These are phyloP conservation scores for Cercospora janseana DNA, from an alignment of 2,329 filamentous ascomycete species.

Conservation along the genomic window DNA sequence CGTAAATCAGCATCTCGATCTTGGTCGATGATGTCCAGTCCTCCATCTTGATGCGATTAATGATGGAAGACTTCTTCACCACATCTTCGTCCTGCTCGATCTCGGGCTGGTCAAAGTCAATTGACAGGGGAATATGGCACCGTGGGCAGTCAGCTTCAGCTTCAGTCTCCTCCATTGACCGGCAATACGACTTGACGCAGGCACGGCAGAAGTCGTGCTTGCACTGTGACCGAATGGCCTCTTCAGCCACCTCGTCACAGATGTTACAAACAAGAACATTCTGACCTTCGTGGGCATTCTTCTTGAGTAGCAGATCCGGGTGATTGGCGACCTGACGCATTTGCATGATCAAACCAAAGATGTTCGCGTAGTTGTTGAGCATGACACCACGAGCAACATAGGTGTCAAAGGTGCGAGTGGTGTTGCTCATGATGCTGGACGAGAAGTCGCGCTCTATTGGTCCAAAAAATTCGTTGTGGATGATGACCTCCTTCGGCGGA, in stretches of 20 bases:
- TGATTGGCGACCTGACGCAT: slow-evolving; percentile 98
- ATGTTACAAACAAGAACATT: slow-evolving; percentile 91
- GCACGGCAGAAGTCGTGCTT: slow-evolving; percentile 88
- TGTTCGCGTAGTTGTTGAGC: slow-evolving; percentile 96
- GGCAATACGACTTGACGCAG: slow-evolving; percentile 76
- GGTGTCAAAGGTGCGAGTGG: slow-evolving; percentile 85
- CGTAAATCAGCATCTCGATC: slow-evolving; percentile 93
- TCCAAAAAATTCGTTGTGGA: slow-evolving; percentile 94
- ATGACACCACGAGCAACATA: slow-evolving; percentile 93
- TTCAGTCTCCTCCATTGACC: slow-evolving; percentile 66
- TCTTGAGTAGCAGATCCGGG: slow-evolving; percentile 89
- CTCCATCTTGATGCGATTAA: slow-evolving; percentile 98
- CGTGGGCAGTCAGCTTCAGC: slow-evolving; percentile 72
- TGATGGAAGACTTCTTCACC: slow-evolving; percentile 94
- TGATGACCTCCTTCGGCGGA: slow-evolving; percentile 86
- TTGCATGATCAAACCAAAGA: slow-evolving; percentile 98
- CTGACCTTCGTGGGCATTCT: slow-evolving; percentile 78
- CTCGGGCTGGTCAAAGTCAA: slow-evolving; percentile 92
- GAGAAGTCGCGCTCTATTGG: slow-evolving; percentile 96
- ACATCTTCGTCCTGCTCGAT: slow-evolving; percentile 85
- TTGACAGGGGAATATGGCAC: slow-evolving; percentile 84
- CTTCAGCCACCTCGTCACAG: slow-evolving; percentile 93
- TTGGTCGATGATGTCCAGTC: slow-evolving; percentile 98
- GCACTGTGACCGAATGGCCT: slow-evolving; percentile 87
- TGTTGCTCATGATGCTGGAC: slow-evolving; percentile 90